Evolutionary conservation across 2,329 filamentous ascomycete species (phyloP).

Genomic region (Aspergillus unguis): DNA sequence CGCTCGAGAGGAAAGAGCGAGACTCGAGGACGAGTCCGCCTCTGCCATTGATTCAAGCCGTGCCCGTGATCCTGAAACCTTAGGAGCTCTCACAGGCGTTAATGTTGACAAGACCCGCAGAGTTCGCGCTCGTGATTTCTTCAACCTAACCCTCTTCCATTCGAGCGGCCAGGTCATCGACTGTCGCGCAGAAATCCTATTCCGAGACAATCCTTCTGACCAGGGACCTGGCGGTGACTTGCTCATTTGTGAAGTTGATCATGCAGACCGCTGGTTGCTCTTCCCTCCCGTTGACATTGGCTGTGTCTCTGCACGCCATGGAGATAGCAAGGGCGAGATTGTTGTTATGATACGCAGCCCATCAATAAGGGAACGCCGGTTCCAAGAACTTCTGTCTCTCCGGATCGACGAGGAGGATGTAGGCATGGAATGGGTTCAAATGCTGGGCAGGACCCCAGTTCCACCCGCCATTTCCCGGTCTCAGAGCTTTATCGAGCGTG

Average conservation of each 20-base stretch:
- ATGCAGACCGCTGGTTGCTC: constrained; percentile 73
- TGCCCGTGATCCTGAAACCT: constrained; percentile 72
- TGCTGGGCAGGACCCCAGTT: constrained; percentile 67
- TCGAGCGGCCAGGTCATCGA: constrained; percentile 87
- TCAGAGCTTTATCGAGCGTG: constrained; percentile 50
- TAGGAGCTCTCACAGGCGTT: constrained; percentile 68
- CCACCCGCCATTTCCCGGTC: constrained; percentile 57
- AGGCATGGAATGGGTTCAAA: constrained; percentile 79
- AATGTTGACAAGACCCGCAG: constrained; percentile 72
- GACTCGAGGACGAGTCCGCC: constrained; percentile 82
- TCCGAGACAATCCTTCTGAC: constrained; percentile 73
- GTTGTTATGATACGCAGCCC: constrained; percentile 81
- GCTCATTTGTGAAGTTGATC: constrained; percentile 87
- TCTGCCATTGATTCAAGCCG: constrained; percentile 76
- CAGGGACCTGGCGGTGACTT: constrained; percentile 71
- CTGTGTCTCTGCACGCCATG: constrained; percentile 74
- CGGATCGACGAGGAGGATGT: constrained; percentile 72
- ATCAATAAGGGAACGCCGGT: constrained; percentile 60
- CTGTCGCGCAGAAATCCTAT: constrained; percentile 81
- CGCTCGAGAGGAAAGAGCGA: constrained; percentile 67
- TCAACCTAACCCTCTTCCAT: constrained; percentile 79
- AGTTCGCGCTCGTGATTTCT: constrained; percentile 85
- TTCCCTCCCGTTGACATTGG: constrained; percentile 80
- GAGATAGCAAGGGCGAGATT: constrained; percentile 68
- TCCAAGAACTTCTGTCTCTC: constrained; percentile 82